Evolutionary conservation across 208 protist genomes (phyloP).

Genomic region (Blastocrithidia nonstop): DNA sequence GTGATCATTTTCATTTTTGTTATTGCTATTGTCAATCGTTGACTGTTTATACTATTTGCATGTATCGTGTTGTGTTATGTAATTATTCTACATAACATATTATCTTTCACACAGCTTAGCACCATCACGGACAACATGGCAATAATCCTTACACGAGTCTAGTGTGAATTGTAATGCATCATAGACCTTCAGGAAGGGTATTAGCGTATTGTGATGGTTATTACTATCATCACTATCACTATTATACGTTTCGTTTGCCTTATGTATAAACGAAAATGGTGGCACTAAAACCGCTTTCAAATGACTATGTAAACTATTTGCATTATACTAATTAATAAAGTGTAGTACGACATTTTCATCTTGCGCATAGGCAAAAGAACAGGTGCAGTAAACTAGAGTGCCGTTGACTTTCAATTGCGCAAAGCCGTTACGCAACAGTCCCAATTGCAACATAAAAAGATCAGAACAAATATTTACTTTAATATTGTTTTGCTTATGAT

Average conservation of each 20-base stretch:
- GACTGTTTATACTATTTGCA: background rate
- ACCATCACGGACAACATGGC: no score
- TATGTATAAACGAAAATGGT: conserved; percentile 12
- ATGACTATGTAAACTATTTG: background rate
- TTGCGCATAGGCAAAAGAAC: conserved; percentile 80
- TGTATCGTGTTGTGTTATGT: conserved; percentile 5
- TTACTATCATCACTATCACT: no score
- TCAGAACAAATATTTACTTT: background rate
- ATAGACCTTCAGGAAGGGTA: no score
- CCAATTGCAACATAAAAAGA: conserved; percentile 37
- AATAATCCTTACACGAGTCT: no score
- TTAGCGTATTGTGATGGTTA: no score
- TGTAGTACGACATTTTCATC: conserved; percentile 78
- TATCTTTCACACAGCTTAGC: no score
- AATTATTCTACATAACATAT: no score
- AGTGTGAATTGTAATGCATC: no score
- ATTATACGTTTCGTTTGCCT: background rate
- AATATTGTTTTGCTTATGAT: background rate
- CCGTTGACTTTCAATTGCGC: conserved; percentile 53
- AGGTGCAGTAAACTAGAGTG: conserved; percentile 88
- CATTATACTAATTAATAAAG: conserved; percentile 37
- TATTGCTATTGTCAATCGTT: background rate
- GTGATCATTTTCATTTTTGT: background rate
- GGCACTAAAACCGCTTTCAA: conserved; percentile 6
- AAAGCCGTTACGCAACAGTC: conserved; percentile 62